Evolutionary conservation across 768 basidiomycete species (phyloP).

Genomic region (Collybiopsis luxurians): DNA sequence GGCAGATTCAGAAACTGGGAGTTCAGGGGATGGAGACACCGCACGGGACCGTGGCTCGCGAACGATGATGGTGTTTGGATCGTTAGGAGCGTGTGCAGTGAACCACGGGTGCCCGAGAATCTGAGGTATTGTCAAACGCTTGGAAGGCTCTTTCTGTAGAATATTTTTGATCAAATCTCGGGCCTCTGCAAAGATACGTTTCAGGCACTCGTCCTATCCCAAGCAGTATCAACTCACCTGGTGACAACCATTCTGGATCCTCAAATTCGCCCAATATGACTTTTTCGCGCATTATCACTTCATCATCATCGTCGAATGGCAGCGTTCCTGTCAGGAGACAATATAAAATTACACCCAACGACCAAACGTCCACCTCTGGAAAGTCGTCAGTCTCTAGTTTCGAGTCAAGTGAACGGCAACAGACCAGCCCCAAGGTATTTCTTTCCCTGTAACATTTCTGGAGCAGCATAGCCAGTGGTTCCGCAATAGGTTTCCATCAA

Average conservation of each 20-base stretch:
- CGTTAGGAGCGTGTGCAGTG: conserved; percentile 24
- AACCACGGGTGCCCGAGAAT: conserved; percentile 92
- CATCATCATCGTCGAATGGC: conserved; percentile 90
- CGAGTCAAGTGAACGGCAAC: conserved; percentile 19
- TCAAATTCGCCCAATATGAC: conserved; percentile 87
- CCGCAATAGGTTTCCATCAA: conserved; percentile 94
- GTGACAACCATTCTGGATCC: conserved; percentile 89
- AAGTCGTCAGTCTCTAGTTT: conserved; percentile 11
- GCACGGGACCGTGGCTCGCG: conserved; percentile 8
- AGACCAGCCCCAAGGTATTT: conserved; percentile 89
- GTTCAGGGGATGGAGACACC: conserved; percentile 2
- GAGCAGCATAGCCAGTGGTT: conserved; percentile 90
- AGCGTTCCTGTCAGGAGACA: conserved; percentile 85
- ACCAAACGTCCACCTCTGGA: conserved; percentile 94
- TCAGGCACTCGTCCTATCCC: conserved; percentile 6
- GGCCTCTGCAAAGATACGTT: conserved; percentile 54
- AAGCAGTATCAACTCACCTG: conserved; percentile 46
- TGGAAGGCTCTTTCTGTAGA: conserved; percentile 71
- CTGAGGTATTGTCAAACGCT: conserved; percentile 77
- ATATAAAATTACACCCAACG: conserved; percentile 89
- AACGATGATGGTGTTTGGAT: neutral
- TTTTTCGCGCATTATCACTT: conserved; percentile 75
- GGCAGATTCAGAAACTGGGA: conserved; percentile 11
- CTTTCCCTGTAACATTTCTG: conserved; percentile 86
- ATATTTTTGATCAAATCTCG: conserved; percentile 78